Evolutionary conservation across 352 stramenopile species (phyloP), one percentile per base, ranked within the genome.

Genomic region (Phytophthora fragariae): DNA sequence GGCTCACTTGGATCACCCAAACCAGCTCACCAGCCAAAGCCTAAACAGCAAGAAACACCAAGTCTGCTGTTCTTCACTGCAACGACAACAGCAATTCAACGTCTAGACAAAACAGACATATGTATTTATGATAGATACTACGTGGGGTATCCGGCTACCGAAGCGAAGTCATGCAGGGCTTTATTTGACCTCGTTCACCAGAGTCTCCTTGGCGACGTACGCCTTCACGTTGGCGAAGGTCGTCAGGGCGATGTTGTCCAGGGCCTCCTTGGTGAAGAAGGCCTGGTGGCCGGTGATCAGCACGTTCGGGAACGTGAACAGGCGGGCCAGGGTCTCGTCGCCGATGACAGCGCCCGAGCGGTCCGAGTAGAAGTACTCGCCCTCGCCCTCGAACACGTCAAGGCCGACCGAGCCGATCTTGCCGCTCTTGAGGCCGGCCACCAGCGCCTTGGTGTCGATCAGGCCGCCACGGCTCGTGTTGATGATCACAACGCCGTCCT

Each of bases 391-490:
- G 59, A 91, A 98, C n/a, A 98, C 93, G 65, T 98, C 93, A 2
- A 97, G 79, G 24, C 92, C 92, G 2, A 88, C 84, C 1, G 78
- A 68, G n/a, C 80, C 74, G 56, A 98, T 91, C 59, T 95, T 88
- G 54, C 84, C 80, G 19, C 77, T 81, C 72, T 96, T 87, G 44
- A 98, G 81, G 15, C 86, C 90, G 33, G 88, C 70, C 21, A 97
- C 82, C 3, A 98, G 73, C 2, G 89, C 87, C 9, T 80, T 81
- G 24, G 88, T 97, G 75, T 97, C 87, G 50, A 97, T 86, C 19
- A 98, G 70, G 29, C 86, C 91, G 53, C 93, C 92, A 57, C 92
- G 91, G 21, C 85, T 92, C 11, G 91, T 97, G 77, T 98, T 98
- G 79, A 98, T 97, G 53, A 98, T 80, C 63, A 93, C 81, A 1